These are phyloP conservation scores for Boechera divaricarpa DNA, from an alignment of 345 rosid genomes.

Conservation along the genomic window DNA sequence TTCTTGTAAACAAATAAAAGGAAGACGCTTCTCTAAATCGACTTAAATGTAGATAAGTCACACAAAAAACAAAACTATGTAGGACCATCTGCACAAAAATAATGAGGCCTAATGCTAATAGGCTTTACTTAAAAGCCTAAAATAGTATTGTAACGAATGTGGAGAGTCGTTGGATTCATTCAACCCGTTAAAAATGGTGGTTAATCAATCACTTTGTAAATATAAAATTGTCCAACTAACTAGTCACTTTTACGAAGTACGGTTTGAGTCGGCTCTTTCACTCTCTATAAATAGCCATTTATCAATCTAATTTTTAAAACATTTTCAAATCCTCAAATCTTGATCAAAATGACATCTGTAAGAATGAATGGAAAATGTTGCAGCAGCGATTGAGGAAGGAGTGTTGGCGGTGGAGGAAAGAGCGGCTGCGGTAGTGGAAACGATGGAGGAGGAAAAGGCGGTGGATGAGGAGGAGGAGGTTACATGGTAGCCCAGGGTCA, in stretches of 20 bases:
- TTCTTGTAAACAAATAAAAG: too few species aligned
- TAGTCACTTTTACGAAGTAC: slow-evolving; percentile 15
- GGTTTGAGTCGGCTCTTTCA: background rate
- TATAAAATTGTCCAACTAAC: background rate
- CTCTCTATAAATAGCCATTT: background rate
- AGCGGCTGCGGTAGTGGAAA: background rate
- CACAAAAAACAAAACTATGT: too few species aligned
- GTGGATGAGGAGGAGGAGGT: background rate
- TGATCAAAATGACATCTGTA: background rate
- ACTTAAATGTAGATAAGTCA: too few species aligned
- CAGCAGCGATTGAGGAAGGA: background rate
- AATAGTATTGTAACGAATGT: background rate
- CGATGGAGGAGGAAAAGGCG: background rate
- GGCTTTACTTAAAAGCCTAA: background rate
- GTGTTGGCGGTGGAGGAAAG: background rate
- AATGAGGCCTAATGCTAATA: background rate
- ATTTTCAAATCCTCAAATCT: background rate
- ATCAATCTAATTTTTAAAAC: background rate
- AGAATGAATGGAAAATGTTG: slow-evolving; percentile 29
- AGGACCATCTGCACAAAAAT: too few species aligned
- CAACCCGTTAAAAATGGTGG: background rate
- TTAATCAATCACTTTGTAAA: slow-evolving; percentile 23
- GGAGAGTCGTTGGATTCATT: background rate
- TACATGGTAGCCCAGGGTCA: slow-evolving; percentile 31
- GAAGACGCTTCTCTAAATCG: too few species aligned